Conservation (phyloP, 2,329 filamentous ascomycete species). For the Fusarium illudens region DNA sequence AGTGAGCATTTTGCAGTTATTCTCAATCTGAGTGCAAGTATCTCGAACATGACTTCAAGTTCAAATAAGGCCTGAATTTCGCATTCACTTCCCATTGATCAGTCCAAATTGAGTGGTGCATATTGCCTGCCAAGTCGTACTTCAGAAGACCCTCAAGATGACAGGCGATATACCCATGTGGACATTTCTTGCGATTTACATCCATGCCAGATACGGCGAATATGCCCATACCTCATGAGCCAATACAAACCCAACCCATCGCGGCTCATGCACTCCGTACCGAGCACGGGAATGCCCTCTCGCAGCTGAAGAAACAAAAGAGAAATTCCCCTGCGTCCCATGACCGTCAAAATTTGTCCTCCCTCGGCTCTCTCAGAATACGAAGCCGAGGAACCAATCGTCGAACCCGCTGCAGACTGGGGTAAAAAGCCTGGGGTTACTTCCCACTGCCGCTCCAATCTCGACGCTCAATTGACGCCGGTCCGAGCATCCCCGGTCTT, state of each 20-base stretch:
- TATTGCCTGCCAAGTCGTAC: not conserved
- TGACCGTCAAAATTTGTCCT: slow-evolving; percentile 23
- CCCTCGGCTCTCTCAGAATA: not conserved
- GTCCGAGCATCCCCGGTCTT: slow-evolving; percentile 25
- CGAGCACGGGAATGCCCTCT: not conserved
- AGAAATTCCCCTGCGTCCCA: slow-evolving; percentile 9
- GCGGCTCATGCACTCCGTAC: not conserved
- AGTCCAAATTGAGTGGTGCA: accelerated
- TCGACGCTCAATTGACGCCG: not conserved
- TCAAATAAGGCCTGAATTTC: accelerated
- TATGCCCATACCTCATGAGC: no score
- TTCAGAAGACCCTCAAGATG: no score
- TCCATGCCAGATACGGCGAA: no score
- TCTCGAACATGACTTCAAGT: not conserved
- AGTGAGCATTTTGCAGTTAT: not conserved
- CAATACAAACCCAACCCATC: not conserved
- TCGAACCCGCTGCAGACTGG: slow-evolving; percentile 1
- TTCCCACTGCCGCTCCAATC: slow-evolving; percentile 30
- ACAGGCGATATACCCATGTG: no score
- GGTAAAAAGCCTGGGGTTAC: not conserved
- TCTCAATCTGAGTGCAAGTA: not conserved
- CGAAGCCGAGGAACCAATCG: slow-evolving; percentile 16
- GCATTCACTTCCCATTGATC: not conserved
- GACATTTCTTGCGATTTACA: no score
- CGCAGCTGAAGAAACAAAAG: not conserved